Evolutionary conservation across 768 basidiomycete genomes (phyloP).

Genomic region (Melanogaster broomeanus): DNA sequence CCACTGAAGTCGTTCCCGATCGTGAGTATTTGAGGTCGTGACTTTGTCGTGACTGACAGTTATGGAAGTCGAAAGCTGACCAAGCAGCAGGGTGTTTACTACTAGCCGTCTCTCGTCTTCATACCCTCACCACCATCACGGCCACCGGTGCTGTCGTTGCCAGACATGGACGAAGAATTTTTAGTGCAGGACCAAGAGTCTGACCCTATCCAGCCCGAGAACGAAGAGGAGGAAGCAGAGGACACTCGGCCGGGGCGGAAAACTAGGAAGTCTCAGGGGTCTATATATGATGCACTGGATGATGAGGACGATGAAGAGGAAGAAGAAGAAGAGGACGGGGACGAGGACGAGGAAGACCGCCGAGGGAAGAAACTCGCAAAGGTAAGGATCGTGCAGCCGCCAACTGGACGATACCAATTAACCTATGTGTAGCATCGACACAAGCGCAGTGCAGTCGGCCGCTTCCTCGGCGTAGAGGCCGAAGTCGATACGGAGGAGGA

Average conservation of each 20-base stretch:
- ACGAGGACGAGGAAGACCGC: slow-evolving; percentile 43
- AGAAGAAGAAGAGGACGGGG: slow-evolving; percentile 60
- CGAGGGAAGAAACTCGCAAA: slow-evolving; percentile 62
- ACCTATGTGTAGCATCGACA: slow-evolving; percentile 54
- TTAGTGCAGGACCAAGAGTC: slow-evolving; percentile 29
- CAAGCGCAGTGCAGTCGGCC: slow-evolving; percentile 63
- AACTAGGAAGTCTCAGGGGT: slow-evolving; percentile 27
- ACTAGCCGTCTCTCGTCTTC: slow-evolving; percentile 19
- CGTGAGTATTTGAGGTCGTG: too few species aligned
- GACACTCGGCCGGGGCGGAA: slow-evolving; percentile 22
- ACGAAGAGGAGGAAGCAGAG: slow-evolving; percentile 43
- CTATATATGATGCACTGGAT: slow-evolving; percentile 39
- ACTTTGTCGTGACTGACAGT: too few species aligned
- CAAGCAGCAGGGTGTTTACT: too few species aligned
- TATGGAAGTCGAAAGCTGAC: too few species aligned
- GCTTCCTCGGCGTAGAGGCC: slow-evolving; percentile 95
- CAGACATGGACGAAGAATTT: slow-evolving; percentile 38
- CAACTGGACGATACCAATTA: slow-evolving; percentile 7
- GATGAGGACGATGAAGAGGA: slow-evolving; percentile 56
- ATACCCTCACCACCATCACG: slow-evolving; percentile 37
- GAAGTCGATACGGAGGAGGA: slow-evolving; percentile 98
- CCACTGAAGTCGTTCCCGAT: too few species aligned
- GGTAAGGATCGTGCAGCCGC: slow-evolving; percentile 36
- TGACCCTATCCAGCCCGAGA: slow-evolving; percentile 29
- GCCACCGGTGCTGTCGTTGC: slow-evolving; percentile 36